phyloP scores from a whole-genome alignment of 2,329 filamentous ascomycete genomes.

The Cryoendolithus antarcticus region DNA sequence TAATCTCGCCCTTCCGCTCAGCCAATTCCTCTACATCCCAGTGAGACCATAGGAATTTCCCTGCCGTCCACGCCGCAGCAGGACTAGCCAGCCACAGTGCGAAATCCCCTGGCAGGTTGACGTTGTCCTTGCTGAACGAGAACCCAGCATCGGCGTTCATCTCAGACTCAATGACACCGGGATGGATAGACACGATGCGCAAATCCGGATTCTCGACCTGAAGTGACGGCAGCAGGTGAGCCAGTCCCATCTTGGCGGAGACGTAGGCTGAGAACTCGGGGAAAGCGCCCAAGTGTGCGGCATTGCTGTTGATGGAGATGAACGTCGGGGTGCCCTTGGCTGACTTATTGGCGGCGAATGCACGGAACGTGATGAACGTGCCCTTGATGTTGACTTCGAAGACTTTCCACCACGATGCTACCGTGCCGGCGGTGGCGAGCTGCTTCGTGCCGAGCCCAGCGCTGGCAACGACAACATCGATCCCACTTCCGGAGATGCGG shows the following conservation, averaged over 20 bases:
- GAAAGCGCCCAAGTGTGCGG: constrained; percentile 12
- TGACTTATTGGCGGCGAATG: constrained; percentile 4
- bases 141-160: constrained; percentile 15
- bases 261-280: constrained; percentile 19
- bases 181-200: constrained; percentile 29
- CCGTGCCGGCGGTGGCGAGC: constrained; percentile 2
- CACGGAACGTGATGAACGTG: constrained; percentile 6
- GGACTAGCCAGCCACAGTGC: too few species aligned
- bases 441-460: constrained; percentile 1
- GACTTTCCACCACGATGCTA: constrained; percentile 3
- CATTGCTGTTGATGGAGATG: constrained; percentile 6
- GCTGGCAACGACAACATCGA: constrained; percentile 6
- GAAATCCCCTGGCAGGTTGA: too few species aligned
- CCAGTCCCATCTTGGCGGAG: constrained; percentile 23
- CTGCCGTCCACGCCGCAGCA: too few species aligned
- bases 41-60: too few species aligned
- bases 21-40: too few species aligned
- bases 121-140: too few species aligned
- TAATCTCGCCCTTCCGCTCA: constrained; percentile 4
- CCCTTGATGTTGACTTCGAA: constrained; percentile 6
- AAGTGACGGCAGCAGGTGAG: constrained; percentile 27
- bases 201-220: constrained; percentile 26
- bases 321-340: not conserved
- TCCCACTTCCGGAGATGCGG: not conserved
- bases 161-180: constrained; percentile 30